A percentile compares a stretch with the other conserved stretches of the same genome.
These are phyloP conservation scores for Coriolopsis trogii DNA, from an alignment of 1,284 basidiomycete species.

Conservation along the genomic window DNA sequence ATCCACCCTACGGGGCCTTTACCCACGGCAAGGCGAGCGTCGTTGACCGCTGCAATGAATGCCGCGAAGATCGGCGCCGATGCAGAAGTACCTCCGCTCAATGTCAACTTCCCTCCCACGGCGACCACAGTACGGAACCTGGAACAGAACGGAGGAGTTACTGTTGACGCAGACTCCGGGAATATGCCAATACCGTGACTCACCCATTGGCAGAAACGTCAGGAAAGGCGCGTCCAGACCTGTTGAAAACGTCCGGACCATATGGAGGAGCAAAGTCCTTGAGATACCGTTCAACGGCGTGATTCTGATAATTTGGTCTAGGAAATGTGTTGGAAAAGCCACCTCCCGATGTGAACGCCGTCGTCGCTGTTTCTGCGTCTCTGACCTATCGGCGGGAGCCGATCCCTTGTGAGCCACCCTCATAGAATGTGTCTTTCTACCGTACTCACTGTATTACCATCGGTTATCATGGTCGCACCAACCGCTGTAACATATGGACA, in stretches of 20 bases:
- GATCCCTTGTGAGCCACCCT: neutral
- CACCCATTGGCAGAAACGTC: slow-evolving; percentile 27
- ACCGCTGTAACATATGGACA: slow-evolving; percentile 30
- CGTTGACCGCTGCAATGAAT: slow-evolving; percentile 62
- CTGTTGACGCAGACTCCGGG: neutral
- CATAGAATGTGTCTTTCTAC: no score
- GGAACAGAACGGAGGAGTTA: no score
- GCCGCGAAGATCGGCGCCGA: slow-evolving; percentile 40
- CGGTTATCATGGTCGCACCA: slow-evolving; percentile 25
- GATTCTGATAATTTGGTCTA: slow-evolving; percentile 17
- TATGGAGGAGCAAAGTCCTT: slow-evolving; percentile 15
- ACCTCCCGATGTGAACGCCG: slow-evolving; percentile 20
- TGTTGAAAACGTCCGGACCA: slow-evolving; percentile 17
- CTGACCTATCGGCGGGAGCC: slow-evolving; percentile 5
- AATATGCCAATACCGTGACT: slow-evolving; percentile 34
- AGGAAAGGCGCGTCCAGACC: slow-evolving; percentile 24
- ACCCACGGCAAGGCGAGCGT: slow-evolving; percentile 47
- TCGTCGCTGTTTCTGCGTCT: slow-evolving; percentile 21
- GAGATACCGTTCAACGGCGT: slow-evolving; percentile 18
- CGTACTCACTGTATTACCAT: slow-evolving; percentile 20
- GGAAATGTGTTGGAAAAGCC: slow-evolving; percentile 26
- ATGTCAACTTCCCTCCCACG: slow-evolving; percentile 29
- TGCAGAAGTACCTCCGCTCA: slow-evolving; percentile 20
- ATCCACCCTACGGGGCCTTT: slow-evolving; percentile 56
- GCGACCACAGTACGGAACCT: slow-evolving; percentile 40